Conservation (phyloP, 2,329 filamentous ascomycete species). For the Phoma sp. region DNA sequence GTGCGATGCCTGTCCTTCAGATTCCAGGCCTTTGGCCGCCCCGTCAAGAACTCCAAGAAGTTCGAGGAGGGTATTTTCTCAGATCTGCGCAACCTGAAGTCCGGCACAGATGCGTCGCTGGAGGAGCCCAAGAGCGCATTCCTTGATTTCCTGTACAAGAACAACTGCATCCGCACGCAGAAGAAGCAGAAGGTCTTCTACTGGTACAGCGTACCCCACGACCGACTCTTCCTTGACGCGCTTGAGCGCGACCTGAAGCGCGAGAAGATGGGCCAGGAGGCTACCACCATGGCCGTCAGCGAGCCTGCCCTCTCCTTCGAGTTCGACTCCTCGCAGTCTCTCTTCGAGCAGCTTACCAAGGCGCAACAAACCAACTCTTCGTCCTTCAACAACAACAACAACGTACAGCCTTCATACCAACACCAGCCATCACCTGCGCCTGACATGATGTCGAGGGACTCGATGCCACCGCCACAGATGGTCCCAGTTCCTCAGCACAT, state of each 20-base stretch:
- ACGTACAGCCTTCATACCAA: constrained; percentile 65
- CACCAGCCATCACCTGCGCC: constrained; percentile 57
- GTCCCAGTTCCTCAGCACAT: constrained; percentile 58
- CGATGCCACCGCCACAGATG: constrained; percentile 91
- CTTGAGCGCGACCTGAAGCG: constrained; percentile 96
- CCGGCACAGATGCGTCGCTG: constrained; percentile 94
- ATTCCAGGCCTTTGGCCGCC: constrained; percentile 97
- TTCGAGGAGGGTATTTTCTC: constrained; percentile 99
- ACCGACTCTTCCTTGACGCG: constrained; percentile 95
- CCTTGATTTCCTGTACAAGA: constrained; percentile 99
- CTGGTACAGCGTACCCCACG: constrained; percentile 99
- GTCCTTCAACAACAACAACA: constrained; percentile 86
- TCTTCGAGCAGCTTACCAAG: constrained; percentile 99
- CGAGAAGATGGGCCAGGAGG: constrained; percentile 99
- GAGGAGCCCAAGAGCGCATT: constrained; percentile 99
- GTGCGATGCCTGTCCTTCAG: constrained; percentile 97
- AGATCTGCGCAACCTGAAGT: constrained; percentile 96
- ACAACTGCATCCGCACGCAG: constrained; percentile 99
- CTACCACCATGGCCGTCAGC: constrained; percentile 93
- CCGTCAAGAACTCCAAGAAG: constrained; percentile 99
- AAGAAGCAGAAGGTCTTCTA: constrained; percentile 99
- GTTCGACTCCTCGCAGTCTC: constrained; percentile 97
- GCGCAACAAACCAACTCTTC: constrained; percentile 98
- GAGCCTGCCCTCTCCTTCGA: constrained; percentile 98
- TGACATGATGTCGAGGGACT: constrained; percentile 86